These are phyloP conservation scores for Pluteus cervinus DNA, from an alignment of 768 basidiomycete species.

Conservation along the genomic window DNA sequence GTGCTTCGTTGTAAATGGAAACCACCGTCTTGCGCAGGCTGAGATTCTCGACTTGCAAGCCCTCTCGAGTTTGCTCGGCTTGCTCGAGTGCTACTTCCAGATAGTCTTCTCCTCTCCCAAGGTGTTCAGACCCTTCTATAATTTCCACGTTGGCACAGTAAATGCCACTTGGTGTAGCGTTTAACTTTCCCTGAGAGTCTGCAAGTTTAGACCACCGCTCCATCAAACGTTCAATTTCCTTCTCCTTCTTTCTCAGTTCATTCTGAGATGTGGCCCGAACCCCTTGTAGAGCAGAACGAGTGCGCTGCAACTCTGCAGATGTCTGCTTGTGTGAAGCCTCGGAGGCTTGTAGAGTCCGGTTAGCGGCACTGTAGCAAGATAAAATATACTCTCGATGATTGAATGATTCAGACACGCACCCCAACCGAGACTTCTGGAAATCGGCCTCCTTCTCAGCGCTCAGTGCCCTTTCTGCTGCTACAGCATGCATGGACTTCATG, in stretches of 20 bases:
- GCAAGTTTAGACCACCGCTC: constrained; percentile 72
- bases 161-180: constrained; percentile 42
- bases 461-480: constrained; percentile 53
- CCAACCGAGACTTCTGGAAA: constrained; percentile 62
- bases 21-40: constrained; percentile 56
- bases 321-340: constrained; percentile 71
- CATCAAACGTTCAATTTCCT: constrained; percentile 66
- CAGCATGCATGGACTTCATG: constrained; percentile 55
- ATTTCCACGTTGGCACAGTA: constrained; percentile 46
- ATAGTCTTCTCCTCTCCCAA: constrained; percentile 47
- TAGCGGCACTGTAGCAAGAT: constrained; percentile 34
- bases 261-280: constrained; percentile 61
- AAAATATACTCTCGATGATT: constrained; percentile 4
- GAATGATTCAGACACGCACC: constrained; percentile 39
- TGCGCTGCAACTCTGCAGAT: constrained; percentile 61
- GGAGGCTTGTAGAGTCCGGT: constrained; percentile 48
- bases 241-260: constrained; percentile 79
- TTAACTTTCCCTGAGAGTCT: constrained; percentile 61
- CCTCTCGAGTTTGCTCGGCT: constrained; percentile 59
- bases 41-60: constrained; percentile 60
- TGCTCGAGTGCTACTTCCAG: constrained; percentile 67
- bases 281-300: constrained; percentile 61
- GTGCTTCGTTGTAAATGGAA: constrained; percentile 59
- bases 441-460: constrained; percentile 78
- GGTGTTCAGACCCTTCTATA: constrained; percentile 35